phyloP scores from a whole-genome alignment of 352 stramenopile genomes.

The Globisporangium splendens region DNA sequence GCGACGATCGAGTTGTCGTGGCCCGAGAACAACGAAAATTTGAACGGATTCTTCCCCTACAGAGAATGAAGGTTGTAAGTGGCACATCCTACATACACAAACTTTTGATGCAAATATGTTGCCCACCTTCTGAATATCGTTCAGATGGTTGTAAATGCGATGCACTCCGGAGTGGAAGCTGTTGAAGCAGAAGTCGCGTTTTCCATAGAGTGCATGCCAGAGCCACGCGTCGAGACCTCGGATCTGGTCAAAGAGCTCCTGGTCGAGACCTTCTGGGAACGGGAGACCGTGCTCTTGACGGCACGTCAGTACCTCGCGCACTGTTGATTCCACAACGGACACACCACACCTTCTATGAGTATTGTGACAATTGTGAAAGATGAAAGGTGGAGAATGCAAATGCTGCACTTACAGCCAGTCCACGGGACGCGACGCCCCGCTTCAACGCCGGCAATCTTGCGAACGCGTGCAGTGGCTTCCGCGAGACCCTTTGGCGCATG shows the following conservation, averaged over 20 bases:
- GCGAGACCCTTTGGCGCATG: slow-evolving; percentile 39
- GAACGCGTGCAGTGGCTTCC: slow-evolving; percentile 35
- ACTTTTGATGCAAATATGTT: background rate
- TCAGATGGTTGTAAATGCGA: slow-evolving; percentile 52
- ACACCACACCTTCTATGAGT: background rate
- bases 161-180: slow-evolving; percentile 59
- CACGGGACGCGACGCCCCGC: slow-evolving; percentile 45
- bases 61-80: no score
- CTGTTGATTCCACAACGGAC: slow-evolving; percentile 23
- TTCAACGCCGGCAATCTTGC: slow-evolving; percentile 35
- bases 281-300: slow-evolving; percentile 52
- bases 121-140: slow-evolving; percentile 33
- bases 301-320: slow-evolving; percentile 72
- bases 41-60: slow-evolving; percentile 26
- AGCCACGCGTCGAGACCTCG: slow-evolving; percentile 68
- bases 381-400: background rate
- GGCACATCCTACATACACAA: no score
- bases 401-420: slow-evolving; percentile 49
- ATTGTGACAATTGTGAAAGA: slow-evolving; percentile 7
- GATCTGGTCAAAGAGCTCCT: slow-evolving; percentile 60
- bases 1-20: slow-evolving; percentile 83
- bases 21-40: slow-evolving; percentile 69
- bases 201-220: slow-evolving; percentile 73
- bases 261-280: slow-evolving; percentile 48
- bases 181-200: slow-evolving; percentile 53